Conservation (phyloP, 2,329 filamentous ascomycete genomes). For the Tolypocladium sp. region DNA sequence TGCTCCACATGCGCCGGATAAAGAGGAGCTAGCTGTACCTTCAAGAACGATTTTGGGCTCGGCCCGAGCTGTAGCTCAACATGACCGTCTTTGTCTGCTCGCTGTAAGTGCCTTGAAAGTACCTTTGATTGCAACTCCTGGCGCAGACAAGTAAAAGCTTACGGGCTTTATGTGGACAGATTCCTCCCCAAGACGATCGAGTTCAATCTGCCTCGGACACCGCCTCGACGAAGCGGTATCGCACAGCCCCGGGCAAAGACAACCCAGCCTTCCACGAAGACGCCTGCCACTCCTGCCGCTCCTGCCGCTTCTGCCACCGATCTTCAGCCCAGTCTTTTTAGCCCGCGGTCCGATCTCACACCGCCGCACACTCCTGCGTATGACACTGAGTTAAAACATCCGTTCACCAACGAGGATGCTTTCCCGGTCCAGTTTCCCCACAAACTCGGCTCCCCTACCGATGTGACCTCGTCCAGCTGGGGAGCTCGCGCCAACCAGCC, state of each 20-base stretch:
- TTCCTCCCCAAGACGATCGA: slow-evolving; percentile 89
- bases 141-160: no score
- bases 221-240: slow-evolving; percentile 25
- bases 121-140: no score
- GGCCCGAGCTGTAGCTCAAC: slow-evolving; percentile 8
- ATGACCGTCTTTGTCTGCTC: slow-evolving; percentile 33
- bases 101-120: slow-evolving; percentile 20
- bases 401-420: slow-evolving; percentile 50
- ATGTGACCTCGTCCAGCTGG: slow-evolving; percentile 71
- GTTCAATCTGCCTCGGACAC: slow-evolving; percentile 60
- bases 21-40: not conserved
- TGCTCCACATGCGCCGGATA: not conserved
- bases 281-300: slow-evolving; percentile 9
- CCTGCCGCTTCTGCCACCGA: slow-evolving; percentile 10
- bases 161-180: slow-evolving; percentile 34
- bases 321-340: slow-evolving; percentile 44
- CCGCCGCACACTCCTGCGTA: slow-evolving; percentile 47
- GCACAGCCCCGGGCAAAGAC: slow-evolving; percentile 18
- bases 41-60: not conserved
- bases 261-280: slow-evolving; percentile 11
- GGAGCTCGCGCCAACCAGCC: slow-evolving; percentile 70
- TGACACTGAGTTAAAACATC: slow-evolving; percentile 34
- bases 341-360: slow-evolving; percentile 36
- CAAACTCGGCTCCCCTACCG: slow-evolving; percentile 54
- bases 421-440: slow-evolving; percentile 46